Evolutionary conservation across 2,329 filamentous ascomycete species (phyloP), one percentile per base, ranked within the genome.

Genomic region (Penicillium sp.): DNA sequence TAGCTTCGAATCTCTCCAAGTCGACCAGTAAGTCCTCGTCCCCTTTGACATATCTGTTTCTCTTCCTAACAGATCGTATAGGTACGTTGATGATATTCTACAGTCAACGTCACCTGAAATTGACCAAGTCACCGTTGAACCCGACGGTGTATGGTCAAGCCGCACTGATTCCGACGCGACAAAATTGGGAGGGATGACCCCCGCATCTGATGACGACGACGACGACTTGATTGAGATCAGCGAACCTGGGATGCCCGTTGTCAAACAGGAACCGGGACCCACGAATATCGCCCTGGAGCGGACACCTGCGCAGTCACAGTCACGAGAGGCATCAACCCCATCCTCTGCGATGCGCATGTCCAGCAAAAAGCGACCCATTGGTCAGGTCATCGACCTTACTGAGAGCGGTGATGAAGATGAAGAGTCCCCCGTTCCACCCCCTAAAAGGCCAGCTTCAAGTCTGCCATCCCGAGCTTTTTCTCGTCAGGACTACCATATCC

Each of bases 111-210:
- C 86, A 0, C 81, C 80, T 39, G 85, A 83, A 20, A 79, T 88
- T 0, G 92, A 97, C 55, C 89, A 96, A 64, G 92, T 97, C 26
- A 92, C 88, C 1, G 90, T 99, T 40, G 90, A 97, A 66, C 91
- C 93, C 1, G 83, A 92, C 62, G 94, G 93, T 3, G 80, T 82
- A 63, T 99, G 94, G 94, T 79, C 81, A 24, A 72, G 74, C 45
- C 76, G 76, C 40, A 77, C 73, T 34, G 74, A 78, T 32, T 71
- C 73, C 20, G 75, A 76, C n/a, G 64, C 74, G 26, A 66, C 75
- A 34, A 67, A 71, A 16, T 69, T 69, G 22, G 73, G 68, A 6
- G 75, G 75, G 53, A 71, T 69, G 53, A 70, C 70, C 49, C 74
- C 72, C 39, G 55, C 68, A 31, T 68, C 69, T 42, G 76, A 79